Conservation (phyloP, 2,329 filamentous ascomycete genomes). For the Penicillium sp. region DNA sequence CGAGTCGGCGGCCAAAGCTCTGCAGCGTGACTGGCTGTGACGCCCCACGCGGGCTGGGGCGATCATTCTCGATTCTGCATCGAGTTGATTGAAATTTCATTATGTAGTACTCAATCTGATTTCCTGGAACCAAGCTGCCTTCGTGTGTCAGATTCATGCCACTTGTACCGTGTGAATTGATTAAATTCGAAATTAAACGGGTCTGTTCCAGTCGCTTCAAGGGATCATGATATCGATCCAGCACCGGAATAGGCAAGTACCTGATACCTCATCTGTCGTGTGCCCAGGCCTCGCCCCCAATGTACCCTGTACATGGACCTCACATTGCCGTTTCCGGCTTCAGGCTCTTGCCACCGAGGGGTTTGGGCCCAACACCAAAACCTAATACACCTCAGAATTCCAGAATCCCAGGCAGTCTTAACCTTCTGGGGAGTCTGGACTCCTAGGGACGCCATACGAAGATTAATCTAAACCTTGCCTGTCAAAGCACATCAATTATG, state of each 20-base stretch:
- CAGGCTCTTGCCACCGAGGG: slow-evolving; percentile 14
- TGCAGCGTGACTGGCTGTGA: slow-evolving; percentile 5
- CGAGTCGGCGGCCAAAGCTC: background rate
- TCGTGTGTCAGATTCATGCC: background rate
- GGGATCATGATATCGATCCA: background rate
- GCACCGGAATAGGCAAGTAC: background rate
- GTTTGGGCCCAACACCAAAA: background rate
- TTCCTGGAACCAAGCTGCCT: no score
- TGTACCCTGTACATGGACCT: background rate
- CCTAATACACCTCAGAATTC: background rate
- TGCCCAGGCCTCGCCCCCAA: background rate
- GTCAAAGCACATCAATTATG: no score
- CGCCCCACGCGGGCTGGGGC: slow-evolving; percentile 18
- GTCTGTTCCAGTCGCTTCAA: background rate
- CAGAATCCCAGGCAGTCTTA: background rate
- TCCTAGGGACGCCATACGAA: background rate
- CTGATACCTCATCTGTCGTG: background rate
- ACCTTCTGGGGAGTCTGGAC: background rate
- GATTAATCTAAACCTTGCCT: background rate
- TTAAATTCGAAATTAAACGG: background rate
- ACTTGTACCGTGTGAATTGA: background rate
- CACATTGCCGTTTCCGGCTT: slow-evolving; percentile 1
- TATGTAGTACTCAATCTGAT: background rate
- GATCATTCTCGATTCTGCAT: slow-evolving; percentile 22
- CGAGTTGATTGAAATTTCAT: slow-evolving; percentile 19